Conservation (phyloP, 805 yeast genomes). For the Danielia oregonensis region DNA sequence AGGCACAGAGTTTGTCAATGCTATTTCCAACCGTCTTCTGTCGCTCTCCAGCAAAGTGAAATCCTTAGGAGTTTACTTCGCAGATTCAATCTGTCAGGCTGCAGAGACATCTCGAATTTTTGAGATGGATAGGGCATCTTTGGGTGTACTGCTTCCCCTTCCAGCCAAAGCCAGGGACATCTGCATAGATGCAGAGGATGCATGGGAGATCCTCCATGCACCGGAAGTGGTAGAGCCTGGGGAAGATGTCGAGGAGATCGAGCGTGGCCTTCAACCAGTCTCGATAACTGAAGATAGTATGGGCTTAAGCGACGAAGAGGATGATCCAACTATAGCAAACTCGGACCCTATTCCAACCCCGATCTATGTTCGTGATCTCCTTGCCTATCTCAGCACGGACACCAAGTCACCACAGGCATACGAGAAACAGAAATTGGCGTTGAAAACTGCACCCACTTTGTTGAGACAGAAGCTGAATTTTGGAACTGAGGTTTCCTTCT, state of each 20-base stretch:
- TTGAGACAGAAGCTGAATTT: conserved; percentile 60
- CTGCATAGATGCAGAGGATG: conserved; percentile 6
- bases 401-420: conserved; percentile 43
- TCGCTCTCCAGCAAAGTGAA: conserved; percentile 46
- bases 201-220: conserved; percentile 19
- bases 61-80: conserved; percentile 53
- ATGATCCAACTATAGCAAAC: conserved; percentile 42
- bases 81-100: conserved; percentile 44
- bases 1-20: conserved; percentile 39
- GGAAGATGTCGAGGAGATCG: conserved; percentile 22
- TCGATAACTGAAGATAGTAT: conserved; percentile 1
- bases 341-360: conserved; percentile 42
- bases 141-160: conserved; percentile 3
- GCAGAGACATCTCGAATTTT: conserved; percentile 30
- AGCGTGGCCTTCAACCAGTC: conserved; percentile 8
- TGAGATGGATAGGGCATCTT: conserved; percentile 19
- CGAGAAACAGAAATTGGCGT: conserved; percentile 48
- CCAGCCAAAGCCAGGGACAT: background rate
- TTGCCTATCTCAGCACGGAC: conserved; percentile 50
- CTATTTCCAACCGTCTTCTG: conserved; percentile 53
- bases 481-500: conserved; percentile 58
- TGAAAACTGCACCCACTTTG: conserved; percentile 52
- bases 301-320: conserved; percentile 44
- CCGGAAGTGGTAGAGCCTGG: conserved; percentile 13
- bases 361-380: conserved; percentile 69